Base-by-base conservation (phyloP, 192 early-diverging fungal species). In the Coemansia sp. region DNA sequence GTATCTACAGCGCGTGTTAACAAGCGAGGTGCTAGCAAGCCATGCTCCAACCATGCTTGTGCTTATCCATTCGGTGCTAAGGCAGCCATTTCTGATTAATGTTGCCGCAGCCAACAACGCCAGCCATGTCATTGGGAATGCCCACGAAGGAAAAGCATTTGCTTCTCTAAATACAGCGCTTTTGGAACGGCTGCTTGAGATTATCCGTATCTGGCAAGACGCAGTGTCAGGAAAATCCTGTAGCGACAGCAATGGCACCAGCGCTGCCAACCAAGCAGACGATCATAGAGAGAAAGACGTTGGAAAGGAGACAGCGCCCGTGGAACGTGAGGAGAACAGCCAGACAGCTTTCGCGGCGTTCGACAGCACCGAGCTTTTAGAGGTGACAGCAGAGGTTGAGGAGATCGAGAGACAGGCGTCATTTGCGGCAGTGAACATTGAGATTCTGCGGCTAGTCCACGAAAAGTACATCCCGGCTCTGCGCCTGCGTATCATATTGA, bases 1-100 rank as follows among this genome's bases (percentile, higher is more conserved):
- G 63, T 81, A 81, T 38, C 22, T 63, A 8, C 62, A 54, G 8
- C 79, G 79, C 8, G 79, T 81, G 52, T 61, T 81, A 20, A 34
- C 63, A 5, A 67, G 79, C 61, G 23, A 52, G 6, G 64, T 52
- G n/a, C n/a, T 75, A 19, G 22, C 60, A 4, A 46, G 20, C 2
- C 74, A 81, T 35, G 25, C 74, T 11, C 70, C 73, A 2, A 70
- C 74, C 1, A 33, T 62, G 36, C 56, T 71, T 1, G 40, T 81
- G 25, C 15, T 76, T 33, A 36, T 81, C 15, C 64, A 68, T n/a
- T 56, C 66, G 22, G 61, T 72, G 22, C 29, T 81, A 11, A 42
- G 41, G 22, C 53, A 48, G 40, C 60, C 59, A 15, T 13, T 50
- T 40, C 35, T 69, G 20, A 19, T 69, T 33, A n/a, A 41, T 15